Conservation (phyloP, 441 rosid genomes). For the Iberis amara region DNA sequence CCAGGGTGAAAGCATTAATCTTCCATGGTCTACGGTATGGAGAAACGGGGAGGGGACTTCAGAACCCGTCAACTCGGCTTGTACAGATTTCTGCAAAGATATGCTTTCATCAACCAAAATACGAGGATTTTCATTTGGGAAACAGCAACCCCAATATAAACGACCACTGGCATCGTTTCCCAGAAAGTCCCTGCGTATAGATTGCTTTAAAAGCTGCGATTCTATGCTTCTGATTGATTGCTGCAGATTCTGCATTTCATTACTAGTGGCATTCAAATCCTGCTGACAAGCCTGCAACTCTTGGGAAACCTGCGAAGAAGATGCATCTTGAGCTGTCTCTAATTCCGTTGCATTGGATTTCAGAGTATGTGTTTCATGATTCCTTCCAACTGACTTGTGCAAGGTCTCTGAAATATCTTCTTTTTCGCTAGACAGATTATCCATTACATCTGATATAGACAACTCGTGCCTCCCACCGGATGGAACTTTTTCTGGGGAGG, state of each 20-base stretch:
- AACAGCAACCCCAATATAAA: constrained; percentile 75
- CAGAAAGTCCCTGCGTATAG: constrained; percentile 75
- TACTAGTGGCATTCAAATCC: constrained; percentile 52
- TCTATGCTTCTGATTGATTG: constrained; percentile 54
- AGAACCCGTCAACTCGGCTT: constrained; percentile 42
- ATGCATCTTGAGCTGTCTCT: constrained; percentile 34
- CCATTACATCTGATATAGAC: constrained; percentile 35
- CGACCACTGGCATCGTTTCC: constrained; percentile 85
- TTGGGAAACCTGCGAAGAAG: constrained; percentile 37
- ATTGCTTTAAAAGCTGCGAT: constrained; percentile 57
- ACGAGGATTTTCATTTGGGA: constrained; percentile 44
- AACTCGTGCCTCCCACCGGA: constrained; percentile 33
- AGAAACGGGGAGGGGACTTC: constrained; percentile 57
- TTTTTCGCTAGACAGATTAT: constrained; percentile 34
- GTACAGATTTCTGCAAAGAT: constrained; percentile 40
- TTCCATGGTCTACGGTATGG: constrained; percentile 36
- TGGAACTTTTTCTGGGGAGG: constrained; percentile 35
- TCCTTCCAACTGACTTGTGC: constrained; percentile 33
- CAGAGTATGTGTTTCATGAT: constrained; percentile 33
- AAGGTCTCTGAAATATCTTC: constrained; percentile 30
- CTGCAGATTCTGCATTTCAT: constrained; percentile 54
- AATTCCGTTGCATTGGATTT: constrained; percentile 32
- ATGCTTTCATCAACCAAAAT: constrained; percentile 78
- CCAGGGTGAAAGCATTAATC: constrained; percentile 46
- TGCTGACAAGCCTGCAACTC: constrained; percentile 51